Evolutionary conservation across 257 asterid genomes (phyloP).

Genomic region (Misopates orontium): DNA sequence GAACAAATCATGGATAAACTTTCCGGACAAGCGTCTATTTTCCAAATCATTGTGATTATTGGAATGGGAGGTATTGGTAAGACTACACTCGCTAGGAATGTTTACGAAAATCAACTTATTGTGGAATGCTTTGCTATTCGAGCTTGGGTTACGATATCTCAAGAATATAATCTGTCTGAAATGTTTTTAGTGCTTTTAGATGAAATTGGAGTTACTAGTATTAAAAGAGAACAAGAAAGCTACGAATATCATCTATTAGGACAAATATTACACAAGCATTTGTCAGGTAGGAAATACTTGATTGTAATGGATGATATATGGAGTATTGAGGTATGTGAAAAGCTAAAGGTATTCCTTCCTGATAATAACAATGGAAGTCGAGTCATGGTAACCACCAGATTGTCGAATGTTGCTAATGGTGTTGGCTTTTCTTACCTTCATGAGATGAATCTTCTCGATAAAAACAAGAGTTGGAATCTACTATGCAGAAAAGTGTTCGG

Average conservation of each 20-base stretch:
- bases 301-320: slow-evolving; percentile 32
- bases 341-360: slow-evolving; percentile 18
- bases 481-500: slow-evolving; percentile 18
- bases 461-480: slow-evolving; percentile 28
- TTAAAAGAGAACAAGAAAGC: not conserved
- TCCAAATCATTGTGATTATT: not conserved
- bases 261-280: slow-evolving; percentile 2
- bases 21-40: not conserved
- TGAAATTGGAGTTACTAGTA: not conserved
- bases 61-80: slow-evolving; percentile 32
- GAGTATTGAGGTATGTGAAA: slow-evolving; percentile 14
- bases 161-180: not conserved
- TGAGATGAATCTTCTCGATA: slow-evolving; percentile 22
- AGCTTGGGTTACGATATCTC: slow-evolving; percentile 21
- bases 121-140: slow-evolving; percentile 1
- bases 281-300: slow-evolving; percentile 12
- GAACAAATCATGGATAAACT: not conserved
- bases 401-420: not conserved
- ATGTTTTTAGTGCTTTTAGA: not conserved
- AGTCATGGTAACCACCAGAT: slow-evolving; percentile 28
- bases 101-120: not conserved
- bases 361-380: slow-evolving; percentile 21
- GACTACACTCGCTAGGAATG: slow-evolving; percentile 11
- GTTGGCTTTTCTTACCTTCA: slow-evolving; percentile 3
- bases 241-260: too few species aligned